A percentile compares a stretch with the other conserved stretches of the same genome.
These are phyloP conservation scores for Tolypocladium tundrense DNA, from an alignment of 2,329 filamentous ascomycete species.

Conservation along the genomic window DNA sequence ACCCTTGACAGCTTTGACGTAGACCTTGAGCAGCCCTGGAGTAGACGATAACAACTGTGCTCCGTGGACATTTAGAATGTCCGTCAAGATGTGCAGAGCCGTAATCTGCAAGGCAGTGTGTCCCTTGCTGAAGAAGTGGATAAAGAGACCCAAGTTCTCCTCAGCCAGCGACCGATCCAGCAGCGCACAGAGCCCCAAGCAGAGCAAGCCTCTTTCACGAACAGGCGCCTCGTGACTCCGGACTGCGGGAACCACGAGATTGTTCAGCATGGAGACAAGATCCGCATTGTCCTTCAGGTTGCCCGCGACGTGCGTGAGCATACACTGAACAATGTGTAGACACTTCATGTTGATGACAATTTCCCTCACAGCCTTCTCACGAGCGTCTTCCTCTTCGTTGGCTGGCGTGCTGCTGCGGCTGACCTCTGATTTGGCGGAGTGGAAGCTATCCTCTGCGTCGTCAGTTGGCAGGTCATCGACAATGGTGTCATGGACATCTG, in stretches of 20 bases:
- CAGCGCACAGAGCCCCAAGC: conserved; percentile 81
- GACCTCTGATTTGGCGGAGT: conserved; percentile 81
- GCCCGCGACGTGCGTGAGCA: conserved; percentile 86
- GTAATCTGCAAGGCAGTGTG: conserved; percentile 84
- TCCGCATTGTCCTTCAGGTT: conserved; percentile 82
- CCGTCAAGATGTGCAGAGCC: conserved; percentile 81
- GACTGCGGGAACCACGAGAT: conserved; percentile 88
- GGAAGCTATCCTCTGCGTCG: conserved; percentile 65
- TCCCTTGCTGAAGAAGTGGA: conserved; percentile 92
- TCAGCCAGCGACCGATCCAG: conserved; percentile 85
- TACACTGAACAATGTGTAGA: conserved; percentile 92
- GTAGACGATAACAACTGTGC: conserved; percentile 61
- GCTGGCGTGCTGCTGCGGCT: conserved; percentile 53
- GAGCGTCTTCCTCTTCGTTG: conserved; percentile 51
- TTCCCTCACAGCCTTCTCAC: conserved; percentile 71
- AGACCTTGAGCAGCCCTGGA: conserved; percentile 71
- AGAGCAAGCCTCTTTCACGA: conserved; percentile 79
- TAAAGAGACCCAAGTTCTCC: conserved; percentile 85
- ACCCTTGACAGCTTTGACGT: conserved; percentile 69
- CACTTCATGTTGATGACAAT: conserved; percentile 99
- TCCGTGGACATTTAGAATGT: conserved; percentile 85
- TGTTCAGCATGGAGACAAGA: conserved; percentile 96
- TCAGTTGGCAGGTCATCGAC: conserved; percentile 54
- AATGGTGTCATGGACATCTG: conserved; percentile 93
- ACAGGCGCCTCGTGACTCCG: conserved; percentile 88